phyloP scores from a whole-genome alignment of 169 alveolate species.

The Eimeria praecox region DNA sequence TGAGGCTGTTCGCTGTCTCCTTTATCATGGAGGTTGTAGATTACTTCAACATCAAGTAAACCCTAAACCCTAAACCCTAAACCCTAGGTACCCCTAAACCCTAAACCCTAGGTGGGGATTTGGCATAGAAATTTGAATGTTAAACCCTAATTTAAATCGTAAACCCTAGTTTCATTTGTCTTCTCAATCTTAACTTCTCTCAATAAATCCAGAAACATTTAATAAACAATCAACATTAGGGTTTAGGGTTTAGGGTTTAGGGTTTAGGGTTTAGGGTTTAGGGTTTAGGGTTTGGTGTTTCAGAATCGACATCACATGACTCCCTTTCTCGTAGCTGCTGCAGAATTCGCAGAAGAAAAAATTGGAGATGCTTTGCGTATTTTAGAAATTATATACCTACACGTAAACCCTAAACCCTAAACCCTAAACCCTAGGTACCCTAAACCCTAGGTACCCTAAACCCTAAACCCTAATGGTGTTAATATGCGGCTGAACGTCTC shows the following conservation, averaged over 20 bases:
- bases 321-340: constrained; percentile 50
- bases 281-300: constrained; percentile 51
- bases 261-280: constrained; percentile 44
- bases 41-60: constrained; percentile 41
- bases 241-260: constrained; percentile 43
- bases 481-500: not conserved
- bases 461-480: constrained; percentile 32
- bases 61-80: constrained; percentile 60
- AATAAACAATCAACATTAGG: too few relatives aligned
- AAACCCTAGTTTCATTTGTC: too few relatives aligned
- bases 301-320: constrained; percentile 32
- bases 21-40: not conserved
- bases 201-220: too few relatives aligned
- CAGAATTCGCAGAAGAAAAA: not conserved
- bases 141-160: not conserved
- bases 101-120: not conserved
- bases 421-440: constrained; percentile 48
- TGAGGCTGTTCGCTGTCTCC: constrained; percentile 2
- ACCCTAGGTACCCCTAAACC: constrained; percentile 6
- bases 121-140: too few relatives aligned
- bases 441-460: constrained; percentile 35
- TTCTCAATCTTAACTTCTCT: not conserved
- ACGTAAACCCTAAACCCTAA: constrained; percentile 22
- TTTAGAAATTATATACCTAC: constrained; percentile 29
- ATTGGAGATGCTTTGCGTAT: constrained; percentile 3